Base-by-base conservation (phyloP, 495 filamentous ascomycete genomes). In the Parmelia sp. region DNA sequence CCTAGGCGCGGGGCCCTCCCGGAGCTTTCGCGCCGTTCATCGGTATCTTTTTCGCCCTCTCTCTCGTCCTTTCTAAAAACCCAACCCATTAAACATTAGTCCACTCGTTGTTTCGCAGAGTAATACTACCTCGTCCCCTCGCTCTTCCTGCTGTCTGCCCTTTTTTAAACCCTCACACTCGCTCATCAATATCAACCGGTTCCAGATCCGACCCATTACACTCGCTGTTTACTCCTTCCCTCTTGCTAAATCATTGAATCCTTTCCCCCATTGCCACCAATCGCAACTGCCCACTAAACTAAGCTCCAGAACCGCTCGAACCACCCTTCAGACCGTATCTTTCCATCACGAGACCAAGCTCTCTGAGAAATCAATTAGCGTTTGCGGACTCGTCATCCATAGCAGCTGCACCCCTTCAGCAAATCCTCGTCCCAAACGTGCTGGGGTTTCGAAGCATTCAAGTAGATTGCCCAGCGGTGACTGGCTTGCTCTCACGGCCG, bases 231-330 rank as follows among this genome's bases (percentile, higher is more conserved):
- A 27, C 40, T 56, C 44, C 35, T 35, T 33, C 35, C 31, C 19
- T 17, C 37, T 42, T 19, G 23, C 35, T 1, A 35, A 8, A 23
- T 40, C 55, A 57, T 57, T 57, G 37, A 25, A 39, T 42, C n/a
- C 36, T 35, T 29, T 21, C 5, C 61, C 47, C 61, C 40, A 42
- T 4, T 17, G 19, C 47, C 29, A 10, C 51, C 51, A 55, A 55
- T 57, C 61, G 39, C 39, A 17, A 5, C n/a, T 42, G 40, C 40
- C 55, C 53, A 63, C 51, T 57, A 63, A 42, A 36, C 12, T 10
- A 36, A 36, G 10, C 35, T 17, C 56, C 51, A 21, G 14, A 63
- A 56, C 29, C 61, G 53, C 61, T 63, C 53, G 53, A 63, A 63
- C 40, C 39, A 63, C 51, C n/a, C 61, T 25, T 10, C 51, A 63